Percentiles rank a stretch among this genome's conserved stretches.
Evolutionary conservation across 331 rosid genomes (phyloP).

Genomic region (Pyrus hybrid): DNA sequence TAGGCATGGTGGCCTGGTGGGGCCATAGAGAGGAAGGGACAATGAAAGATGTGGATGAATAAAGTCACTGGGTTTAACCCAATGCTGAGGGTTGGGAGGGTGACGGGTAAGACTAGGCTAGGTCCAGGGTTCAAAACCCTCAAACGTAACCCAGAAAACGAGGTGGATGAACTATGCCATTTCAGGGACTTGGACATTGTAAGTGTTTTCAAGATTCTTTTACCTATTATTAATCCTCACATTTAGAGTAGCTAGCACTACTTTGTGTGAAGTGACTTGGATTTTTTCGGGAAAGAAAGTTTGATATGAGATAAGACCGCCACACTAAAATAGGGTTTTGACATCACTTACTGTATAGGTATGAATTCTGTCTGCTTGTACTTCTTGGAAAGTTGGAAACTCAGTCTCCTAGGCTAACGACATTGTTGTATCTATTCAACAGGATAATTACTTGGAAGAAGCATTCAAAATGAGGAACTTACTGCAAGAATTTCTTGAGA

Average conservation of each 20-base stretch:
- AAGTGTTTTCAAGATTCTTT: constrained; percentile 2
- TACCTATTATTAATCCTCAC: neutral
- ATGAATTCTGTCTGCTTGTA: neutral
- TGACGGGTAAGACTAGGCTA: too few relatives aligned
- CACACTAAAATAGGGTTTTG: neutral
- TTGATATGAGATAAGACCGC: neutral
- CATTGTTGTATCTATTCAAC: constrained; percentile 23
- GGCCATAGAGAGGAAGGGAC: neutral
- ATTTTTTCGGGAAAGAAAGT: neutral
- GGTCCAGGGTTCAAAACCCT: too few relatives aligned
- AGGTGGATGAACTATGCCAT: neutral
- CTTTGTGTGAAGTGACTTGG: neutral
- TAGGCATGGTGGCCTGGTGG: neutral
- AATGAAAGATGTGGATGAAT: neutral
- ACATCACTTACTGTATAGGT: neutral
- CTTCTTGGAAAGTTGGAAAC: neutral
- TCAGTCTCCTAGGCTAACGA: constrained; percentile 1
- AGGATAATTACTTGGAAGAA: constrained; percentile 98
- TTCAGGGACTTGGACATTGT: neutral
- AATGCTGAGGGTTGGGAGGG: too few relatives aligned
- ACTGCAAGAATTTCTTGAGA: constrained; percentile 70
- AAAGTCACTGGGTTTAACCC: neutral
- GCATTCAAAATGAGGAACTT: constrained; percentile 98
- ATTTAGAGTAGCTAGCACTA: neutral
- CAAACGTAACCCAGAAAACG: too few relatives aligned